Evolutionary conservation across 225 moss, liverwort and hornwort species (phyloP), one percentile per base, ranked within the genome.

Genomic region (Polytrichum formosum): DNA sequence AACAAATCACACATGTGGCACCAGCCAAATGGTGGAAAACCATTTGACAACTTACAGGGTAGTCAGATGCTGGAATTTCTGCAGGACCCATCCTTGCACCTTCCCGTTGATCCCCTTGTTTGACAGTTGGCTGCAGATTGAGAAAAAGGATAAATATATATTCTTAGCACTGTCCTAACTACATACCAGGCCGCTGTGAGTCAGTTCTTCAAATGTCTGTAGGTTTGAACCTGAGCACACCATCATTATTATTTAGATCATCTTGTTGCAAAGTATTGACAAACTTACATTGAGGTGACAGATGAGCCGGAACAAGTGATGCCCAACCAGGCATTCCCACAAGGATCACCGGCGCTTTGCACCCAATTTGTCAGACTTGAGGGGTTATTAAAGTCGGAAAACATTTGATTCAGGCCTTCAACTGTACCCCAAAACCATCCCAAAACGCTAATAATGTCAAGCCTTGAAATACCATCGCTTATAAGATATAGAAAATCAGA

Each of bases 321-420:
- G 16, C 87, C 87, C 16, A 76, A 61, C 87, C 87, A 87, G 63
- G 66, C 76, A 68, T 80, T 77, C 54, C 23, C 66, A 55, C 87
- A 87, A 27, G 87, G 87, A 81, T 87, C 87, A 33, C 83, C 87
- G 53, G 80, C 83, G 69, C 80, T 83, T 80, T 73, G 83, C 66
- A 80, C 83, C 87, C 87, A 87, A 53, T 83, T 87, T 71, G 73
- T 62, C 7, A 87, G 78, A 68, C 55, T 76, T 56, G 73, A 37
- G 61, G 80, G 73, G 53, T 61, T 83, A 16, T 76, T 75, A 21
- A 87, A 69, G 77, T 70, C 71, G 26, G 74, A 68, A 59, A 70
- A 78, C 80, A 87, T 63, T 25, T 25, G 22, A 59, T 80, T 83
- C 78, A 87, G 66, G 18, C 80, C 80, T 74, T 58, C 65, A n/a